Evolutionary conservation across 192 early-diverging fungal species (phyloP), one percentile per base, ranked within the genome.

Genomic region (Rhizoclosmatium globosum): DNA sequence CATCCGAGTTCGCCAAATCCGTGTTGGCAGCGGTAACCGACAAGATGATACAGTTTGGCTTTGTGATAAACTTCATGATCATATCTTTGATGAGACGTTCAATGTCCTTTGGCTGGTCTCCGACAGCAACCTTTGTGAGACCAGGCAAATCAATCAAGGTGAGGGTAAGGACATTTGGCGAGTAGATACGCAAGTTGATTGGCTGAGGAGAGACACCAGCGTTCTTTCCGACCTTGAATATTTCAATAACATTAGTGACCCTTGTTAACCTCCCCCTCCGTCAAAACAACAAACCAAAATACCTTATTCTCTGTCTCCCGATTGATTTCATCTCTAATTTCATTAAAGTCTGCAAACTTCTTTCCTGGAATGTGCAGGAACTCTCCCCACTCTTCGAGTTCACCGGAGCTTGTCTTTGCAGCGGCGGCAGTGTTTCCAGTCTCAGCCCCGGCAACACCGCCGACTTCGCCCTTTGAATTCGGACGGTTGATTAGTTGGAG

Each of bases 51-150:
- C 95, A 91, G 78, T 98, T 99, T 65, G 93, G 94, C 85, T 99
- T 99, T 57, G 92, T 92, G 84, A 98, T 97, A 79, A 97, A 98
- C 80, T 98, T 96, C 75, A 97, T 74, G 68, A 99, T 92, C 98
- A 99, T 99, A 53, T 99, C 97, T 64, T 92, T 90, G 77, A 99
- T 99, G 83, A 96, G 94, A 81, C 92, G 94, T 82, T 99, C 98
- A 83, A 99, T 99, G 78, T 99, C 96, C 84, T 96, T 95, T 67
- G 98, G 98, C 89, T 99, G 98, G 83, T 98, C 97, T 48, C 97
- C 97, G 68, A 99, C 96, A 60, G 98, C 71, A 6, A 79, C 93
- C 88, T 98, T 99, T 42, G 98, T 99, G 81, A 99, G 84, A n/a
- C 98, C 98, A 19, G 98, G 98, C 83, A 99, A 87, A 81, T 99